Evolutionary conservation across 208 protist genomes (phyloP), one percentile per base, ranked within the genome.

Genomic region (Leishmania major): DNA sequence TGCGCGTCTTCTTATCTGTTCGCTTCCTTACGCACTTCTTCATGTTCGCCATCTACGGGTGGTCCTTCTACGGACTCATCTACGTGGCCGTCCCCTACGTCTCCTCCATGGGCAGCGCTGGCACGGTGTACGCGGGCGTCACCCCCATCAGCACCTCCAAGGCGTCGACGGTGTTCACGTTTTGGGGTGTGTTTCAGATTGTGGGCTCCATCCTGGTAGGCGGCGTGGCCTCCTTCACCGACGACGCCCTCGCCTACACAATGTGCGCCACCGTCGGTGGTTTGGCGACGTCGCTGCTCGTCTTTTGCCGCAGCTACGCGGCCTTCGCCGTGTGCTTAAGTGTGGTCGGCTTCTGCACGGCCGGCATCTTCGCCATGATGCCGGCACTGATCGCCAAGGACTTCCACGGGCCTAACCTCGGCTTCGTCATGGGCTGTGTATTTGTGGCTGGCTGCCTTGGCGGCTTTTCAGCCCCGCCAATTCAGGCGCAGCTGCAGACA

Each of bases 331-430:
- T 86, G 60, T 88, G 88, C 75, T 76, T 89, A 37, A 89, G 81
- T 55, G 78, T 95, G 31, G 82, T 96, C 40, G 93, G 93, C 43
- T 95, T 96, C 84, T 95, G 93, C 87, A 94, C 90, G 40, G 93
- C 93, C 0, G 93, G 93, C 53, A 90, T 96, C 37, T 96, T 96
- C 75, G 91, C 93, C 40, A 87, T 95, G 69, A 95, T 96, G 93
- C 92, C 92, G 19, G 89, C 92, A 0, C 86, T 96, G 31, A 94
- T 95, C 78, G 89, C 88, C 17, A 83, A 87, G 53, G 84, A 81
- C 76, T 89, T 96, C 55, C 88, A 95, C 77, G 93, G 93, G 11
- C 93, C 93, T 28, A 96, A 96, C 81, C 77, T 95, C 35, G 93
- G 93, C 69, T 91, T 94, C 76, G 91, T 93, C 87, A 94, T 96